A percentile compares a stretch with the other conserved stretches of the same genome.
phyloP scores from a whole-genome alignment of 768 basidiomycete species.

The Pleurotus platypus region DNA sequence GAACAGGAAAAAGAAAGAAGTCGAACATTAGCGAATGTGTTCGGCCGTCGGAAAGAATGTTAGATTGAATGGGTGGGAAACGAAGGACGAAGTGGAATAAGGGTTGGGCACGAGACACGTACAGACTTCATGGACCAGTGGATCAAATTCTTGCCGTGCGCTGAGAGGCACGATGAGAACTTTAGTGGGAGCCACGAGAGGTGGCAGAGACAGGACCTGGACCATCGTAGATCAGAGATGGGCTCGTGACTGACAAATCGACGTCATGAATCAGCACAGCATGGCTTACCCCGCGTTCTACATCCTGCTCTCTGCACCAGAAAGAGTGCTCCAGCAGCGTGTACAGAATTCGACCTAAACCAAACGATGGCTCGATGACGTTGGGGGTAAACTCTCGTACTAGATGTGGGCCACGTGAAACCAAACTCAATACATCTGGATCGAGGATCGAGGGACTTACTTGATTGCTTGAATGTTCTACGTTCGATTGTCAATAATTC shows the following conservation, averaged over 20 bases:
- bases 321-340: slow-evolving; percentile 91
- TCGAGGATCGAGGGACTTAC: slow-evolving; percentile 37
- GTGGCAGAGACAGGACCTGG: slow-evolving; percentile 87
- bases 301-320: slow-evolving; percentile 92
- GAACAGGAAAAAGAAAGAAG: slow-evolving; percentile 7
- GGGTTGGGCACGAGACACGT: slow-evolving; percentile 32
- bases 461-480: slow-evolving; percentile 84
- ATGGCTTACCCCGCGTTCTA: slow-evolving; percentile 77
- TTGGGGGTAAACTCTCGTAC: slow-evolving; percentile 96
- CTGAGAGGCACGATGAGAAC: slow-evolving; percentile 95
- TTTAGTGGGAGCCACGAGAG: slow-evolving; percentile 92
- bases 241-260: slow-evolving; percentile 6
- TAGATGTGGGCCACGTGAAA: slow-evolving; percentile 23
- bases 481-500: slow-evolving; percentile 75
- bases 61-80: slow-evolving; percentile 9
- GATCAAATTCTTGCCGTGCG: slow-evolving; percentile 77
- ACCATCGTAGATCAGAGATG: slow-evolving; percentile 2
- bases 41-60: slow-evolving; percentile 5
- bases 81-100: slow-evolving; percentile 5
- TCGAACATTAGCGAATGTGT: slow-evolving; percentile 4
- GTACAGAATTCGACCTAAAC: slow-evolving; percentile 94
- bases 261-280: slow-evolving; percentile 10
- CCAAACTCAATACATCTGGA: neutral
- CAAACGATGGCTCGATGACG: slow-evolving; percentile 98
- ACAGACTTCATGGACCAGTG: slow-evolving; percentile 89